Evolutionary conservation across 139 green algal genomes (phyloP).

Genomic region (Coelastrella sp.): DNA sequence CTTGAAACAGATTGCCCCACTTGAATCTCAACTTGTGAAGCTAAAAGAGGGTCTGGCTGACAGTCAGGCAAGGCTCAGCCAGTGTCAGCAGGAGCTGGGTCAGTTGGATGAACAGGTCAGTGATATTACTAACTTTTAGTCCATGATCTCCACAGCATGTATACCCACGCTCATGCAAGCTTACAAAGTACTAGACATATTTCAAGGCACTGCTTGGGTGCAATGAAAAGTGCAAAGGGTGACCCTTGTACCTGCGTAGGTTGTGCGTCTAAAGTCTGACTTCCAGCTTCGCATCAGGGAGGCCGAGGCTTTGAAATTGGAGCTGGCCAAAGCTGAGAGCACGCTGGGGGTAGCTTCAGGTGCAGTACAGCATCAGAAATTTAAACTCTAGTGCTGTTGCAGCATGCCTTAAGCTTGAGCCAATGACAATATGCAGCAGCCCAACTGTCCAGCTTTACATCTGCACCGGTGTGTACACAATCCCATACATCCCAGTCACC

Average conservation of each 20-base stretch:
- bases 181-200: too few species aligned
- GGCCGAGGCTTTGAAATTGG: conserved; percentile 40
- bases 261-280: conserved; percentile 75
- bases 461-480: too few species aligned
- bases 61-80: conserved; percentile 65
- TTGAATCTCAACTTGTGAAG: conserved; percentile 72
- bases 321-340: conserved; percentile 75
- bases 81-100: conserved; percentile 80
- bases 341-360: conserved; percentile 70
- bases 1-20: conserved; percentile 66
- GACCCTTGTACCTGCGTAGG: too few species aligned
- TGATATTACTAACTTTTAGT: too few species aligned
- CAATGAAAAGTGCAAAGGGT: too few species aligned
- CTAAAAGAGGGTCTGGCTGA: conserved; percentile 67
- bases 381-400: too few species aligned
- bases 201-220: too few species aligned
- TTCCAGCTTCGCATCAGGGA: conserved; percentile 61
- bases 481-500: background rate
- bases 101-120: conserved; percentile 68
- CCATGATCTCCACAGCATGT: too few species aligned
- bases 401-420: too few species aligned
- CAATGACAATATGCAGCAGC: background rate
- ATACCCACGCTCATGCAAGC: too few species aligned
- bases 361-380: background rate
- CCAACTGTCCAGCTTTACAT: background rate